phyloP scores from a whole-genome alignment of 31 red algal genomes.

The Odonthalia washingtoniensis region DNA sequence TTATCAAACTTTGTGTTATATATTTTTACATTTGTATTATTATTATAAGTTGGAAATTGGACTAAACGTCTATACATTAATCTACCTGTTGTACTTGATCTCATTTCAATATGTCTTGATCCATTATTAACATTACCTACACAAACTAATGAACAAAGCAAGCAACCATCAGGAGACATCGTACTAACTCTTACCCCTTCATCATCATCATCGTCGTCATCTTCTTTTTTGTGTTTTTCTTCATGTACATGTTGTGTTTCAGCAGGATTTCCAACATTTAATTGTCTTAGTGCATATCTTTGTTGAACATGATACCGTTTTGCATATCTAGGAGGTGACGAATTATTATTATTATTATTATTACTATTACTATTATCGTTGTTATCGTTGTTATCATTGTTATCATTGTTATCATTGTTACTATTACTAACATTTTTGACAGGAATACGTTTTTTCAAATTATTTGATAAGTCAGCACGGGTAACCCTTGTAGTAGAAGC shows the following conservation, averaged over 20 bases:
- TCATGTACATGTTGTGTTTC: not conserved
- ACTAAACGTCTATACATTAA: conserved; percentile 56
- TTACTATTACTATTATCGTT: not conserved
- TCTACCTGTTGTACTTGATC: conserved; percentile 64
- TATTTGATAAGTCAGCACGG: conserved; percentile 61
- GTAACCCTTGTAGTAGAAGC: conserved; percentile 53
- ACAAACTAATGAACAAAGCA: conserved; percentile 67
- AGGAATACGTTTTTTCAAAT: conserved; percentile 18
- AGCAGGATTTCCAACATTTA: not conserved
- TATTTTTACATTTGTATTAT: not conserved
- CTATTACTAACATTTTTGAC: no score
- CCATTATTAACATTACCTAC: not conserved
- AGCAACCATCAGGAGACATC: conserved; percentile 73
- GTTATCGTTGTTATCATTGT: no score
- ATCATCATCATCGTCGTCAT: not conserved
- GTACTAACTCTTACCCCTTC: conserved; percentile 45
- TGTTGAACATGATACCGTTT: not conserved
- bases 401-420: no score
- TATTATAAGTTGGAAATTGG: conserved; percentile 10
- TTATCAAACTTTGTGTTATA: conserved; percentile 54
- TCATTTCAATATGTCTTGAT: conserved; percentile 65
- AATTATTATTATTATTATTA: not conserved
- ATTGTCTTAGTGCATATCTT: not conserved
- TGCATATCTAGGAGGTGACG: not conserved
- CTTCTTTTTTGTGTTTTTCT: not conserved